Base-by-base conservation (phyloP, 805 yeast species). In the Ogataea nitratoaversa region DNA sequence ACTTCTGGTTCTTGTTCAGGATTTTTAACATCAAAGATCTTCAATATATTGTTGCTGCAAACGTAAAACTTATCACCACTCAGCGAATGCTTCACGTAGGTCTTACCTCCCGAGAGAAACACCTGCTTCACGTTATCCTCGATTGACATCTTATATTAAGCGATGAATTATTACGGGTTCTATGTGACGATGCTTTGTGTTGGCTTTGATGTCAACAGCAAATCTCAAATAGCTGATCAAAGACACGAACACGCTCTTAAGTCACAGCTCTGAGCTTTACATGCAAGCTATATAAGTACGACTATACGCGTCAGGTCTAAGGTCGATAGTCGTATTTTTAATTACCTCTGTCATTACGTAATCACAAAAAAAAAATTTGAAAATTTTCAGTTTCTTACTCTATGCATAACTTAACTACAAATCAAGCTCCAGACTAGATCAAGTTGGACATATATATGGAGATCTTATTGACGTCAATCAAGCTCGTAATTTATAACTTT, bases 1-100 rank as follows among this genome's bases (percentile, higher is more conserved):
- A 82, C 70, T 20, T 67, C 74, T 3, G 88, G 87, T 54, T 82
- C 87, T 38, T 73, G 67, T 34, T 78, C 78, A 1, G 76, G 71
- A 19, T 69, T 67, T 33, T 63, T 56, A 12, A 68, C 47, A 40
- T 71, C 65, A 47, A 79, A 70, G 14, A 77, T 65, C 55, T 79
- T 81, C 19, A 79, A 54, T 1, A 84, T 82, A 19, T 65, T 68
- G 46, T 75, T 69, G 43, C 76, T 78, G n/a, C 76, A 78, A 3
- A 72, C 77, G 25, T 70, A 62, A 3, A 79, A 54, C n/a, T 49
- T 65, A 38, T 53, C 57, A 22, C 56, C 57, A 28, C 54, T 54
- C 2, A 54, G 31, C 16, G 54, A 40, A 38, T 52, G 51, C 34
- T 48, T 43, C 12, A 53, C 54, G 32, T 42, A 30, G 23, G 59